Base-by-base conservation (phyloP, 2,329 filamentous ascomycete genomes). In the Rugonectria rugulosa region DNA sequence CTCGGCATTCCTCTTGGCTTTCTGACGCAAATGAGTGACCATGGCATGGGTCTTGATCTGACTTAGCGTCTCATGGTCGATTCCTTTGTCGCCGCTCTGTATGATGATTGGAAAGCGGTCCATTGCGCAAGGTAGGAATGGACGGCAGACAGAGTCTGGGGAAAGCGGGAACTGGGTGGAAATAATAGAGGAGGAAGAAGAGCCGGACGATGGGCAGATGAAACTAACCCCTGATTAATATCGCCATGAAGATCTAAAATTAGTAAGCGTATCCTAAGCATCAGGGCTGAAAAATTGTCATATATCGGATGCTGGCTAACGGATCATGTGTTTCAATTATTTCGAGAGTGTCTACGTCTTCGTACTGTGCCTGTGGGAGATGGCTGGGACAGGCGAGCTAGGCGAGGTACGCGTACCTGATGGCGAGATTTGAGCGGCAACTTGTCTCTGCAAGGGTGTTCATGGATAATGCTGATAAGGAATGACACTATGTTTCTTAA, bases 41-140 rank as follows among this genome's bases (percentile, higher is more conserved):
- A 50, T 50, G 20, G 47, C 47, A 42, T 50, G 47, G 36, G 47
- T 40, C 37, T 50, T 50, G 47, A 50, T 50, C 37, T 50, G 47
- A 27, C 47, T 50, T 21, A 40, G 37, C 20, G 47, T 50, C 37
- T 50, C 41, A 40, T 40, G 47, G 41, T 50, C 47, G 23, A 50
- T 42, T 34, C 47, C 47, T 40, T 50, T 50, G 37, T 34, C 27
- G 47, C 47, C 47, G 38, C 37, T 50, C 37, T 50, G 47, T 26
- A 50, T 42, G 26, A 50, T 50, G 29, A 50, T 50, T 50, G 47
- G 47, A 36, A 50, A 50, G n/a, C 32, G 47, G 17, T 50, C 47
- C 47, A 50, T 50, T 20, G 37, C 19, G 11, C 8, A 23, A 23
- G 12, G 7, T 32, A 10, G 5, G 29, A 5, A 32, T 14, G 12